Evolutionary conservation across 2,329 filamentous ascomycete genomes (phyloP).

Genomic region (Sporothrix globosa): DNA sequence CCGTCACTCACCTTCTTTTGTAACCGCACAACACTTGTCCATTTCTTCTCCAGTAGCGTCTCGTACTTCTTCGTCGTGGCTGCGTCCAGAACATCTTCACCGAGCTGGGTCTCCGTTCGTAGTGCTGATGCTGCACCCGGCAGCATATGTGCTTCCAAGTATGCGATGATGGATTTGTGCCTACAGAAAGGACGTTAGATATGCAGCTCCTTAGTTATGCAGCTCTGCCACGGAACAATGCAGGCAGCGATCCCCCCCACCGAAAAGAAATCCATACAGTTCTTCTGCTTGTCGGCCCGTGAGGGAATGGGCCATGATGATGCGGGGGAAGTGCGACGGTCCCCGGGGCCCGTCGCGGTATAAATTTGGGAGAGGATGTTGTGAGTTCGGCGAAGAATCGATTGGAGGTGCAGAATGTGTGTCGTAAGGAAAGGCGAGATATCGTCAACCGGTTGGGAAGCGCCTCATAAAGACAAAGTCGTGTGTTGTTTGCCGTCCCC

Average conservation of each 20-base stretch:
- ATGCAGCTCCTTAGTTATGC: background rate
- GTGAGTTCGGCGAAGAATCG: background rate
- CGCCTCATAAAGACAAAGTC: background rate
- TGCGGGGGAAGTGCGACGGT: constrained; percentile 29
- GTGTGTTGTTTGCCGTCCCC: background rate
- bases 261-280: constrained; percentile 68
- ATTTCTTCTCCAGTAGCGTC: constrained; percentile 93
- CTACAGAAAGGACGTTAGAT: constrained; percentile 50
- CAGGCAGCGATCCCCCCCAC: too few relatives aligned
- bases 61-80: constrained; percentile 92
- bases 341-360: constrained; percentile 28
- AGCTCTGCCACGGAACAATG: background rate
- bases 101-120: constrained; percentile 74
- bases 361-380: background rate
- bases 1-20: constrained; percentile 78
- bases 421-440: background rate
- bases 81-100: constrained; percentile 68
- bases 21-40: constrained; percentile 91
- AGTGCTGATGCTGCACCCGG: constrained; percentile 70
- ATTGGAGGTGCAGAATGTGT: too few relatives aligned
- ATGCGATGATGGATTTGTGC: constrained; percentile 92
- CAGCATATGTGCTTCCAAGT: constrained; percentile 75
- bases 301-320: constrained; percentile 31
- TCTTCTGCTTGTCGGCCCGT: constrained; percentile 76
- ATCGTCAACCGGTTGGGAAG: background rate